Evolutionary conservation across 2,329 filamentous ascomycete species (phyloP).

Genomic region (Penicillium sp.): DNA sequence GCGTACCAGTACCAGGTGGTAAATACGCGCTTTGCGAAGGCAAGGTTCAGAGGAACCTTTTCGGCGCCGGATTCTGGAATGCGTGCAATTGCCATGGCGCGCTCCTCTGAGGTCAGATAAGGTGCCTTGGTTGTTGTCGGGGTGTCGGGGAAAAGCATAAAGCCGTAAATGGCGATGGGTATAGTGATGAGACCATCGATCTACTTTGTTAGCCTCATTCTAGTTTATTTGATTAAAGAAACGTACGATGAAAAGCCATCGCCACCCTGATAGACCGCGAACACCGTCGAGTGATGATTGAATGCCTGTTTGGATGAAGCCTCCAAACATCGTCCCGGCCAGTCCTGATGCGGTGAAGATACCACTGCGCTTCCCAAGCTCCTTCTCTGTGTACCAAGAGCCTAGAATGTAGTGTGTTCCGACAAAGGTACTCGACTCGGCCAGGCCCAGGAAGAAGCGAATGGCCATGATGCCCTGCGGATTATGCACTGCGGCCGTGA

Average conservation of each 20-base stretch:
- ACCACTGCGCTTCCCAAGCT: conserved; percentile 43
- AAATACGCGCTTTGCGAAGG: conserved; percentile 38
- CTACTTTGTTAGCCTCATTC: neutral
- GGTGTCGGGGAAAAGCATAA: conserved; percentile 46
- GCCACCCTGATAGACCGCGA: conserved; percentile 35
- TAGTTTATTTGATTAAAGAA: neutral
- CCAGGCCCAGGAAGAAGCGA: conserved; percentile 43
- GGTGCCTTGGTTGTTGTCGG: conserved; percentile 40
- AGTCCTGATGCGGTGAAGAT: conserved; percentile 42
- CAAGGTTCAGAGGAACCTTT: conserved; percentile 24
- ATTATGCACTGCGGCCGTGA: conserved; percentile 34
- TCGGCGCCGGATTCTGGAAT: conserved; percentile 30
- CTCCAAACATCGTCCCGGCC: conserved; percentile 42
- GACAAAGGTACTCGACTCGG: conserved; percentile 37
- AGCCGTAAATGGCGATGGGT: conserved; percentile 50
- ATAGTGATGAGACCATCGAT: conserved; percentile 47
- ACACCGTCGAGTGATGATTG: conserved; percentile 33
- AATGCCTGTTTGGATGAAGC: conserved; percentile 42
- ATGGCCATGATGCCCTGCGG: conserved; percentile 39
- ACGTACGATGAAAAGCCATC: conserved; percentile 43
- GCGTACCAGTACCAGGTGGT: conserved; percentile 43
- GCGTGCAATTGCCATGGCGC: conserved; percentile 35
- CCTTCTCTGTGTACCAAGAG: conserved; percentile 49
- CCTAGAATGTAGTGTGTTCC: conserved; percentile 46
- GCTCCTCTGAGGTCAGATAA: conserved; percentile 38